Conservation (phyloP, 2,329 filamentous ascomycete genomes). For the Curvularia eragrostidis region DNA sequence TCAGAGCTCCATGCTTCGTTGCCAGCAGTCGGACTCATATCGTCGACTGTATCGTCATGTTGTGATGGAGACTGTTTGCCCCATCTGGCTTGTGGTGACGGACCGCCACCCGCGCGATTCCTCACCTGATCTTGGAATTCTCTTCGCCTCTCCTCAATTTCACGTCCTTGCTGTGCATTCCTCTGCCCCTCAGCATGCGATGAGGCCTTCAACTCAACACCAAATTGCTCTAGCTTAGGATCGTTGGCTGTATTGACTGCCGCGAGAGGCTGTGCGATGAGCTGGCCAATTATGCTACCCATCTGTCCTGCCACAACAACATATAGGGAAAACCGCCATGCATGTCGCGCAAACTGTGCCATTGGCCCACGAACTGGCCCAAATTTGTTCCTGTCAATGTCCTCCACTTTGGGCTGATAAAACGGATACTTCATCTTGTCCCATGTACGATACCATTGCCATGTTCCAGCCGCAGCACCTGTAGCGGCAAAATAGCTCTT, state of each 20-base stretch:
- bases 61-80: conserved; percentile 23
- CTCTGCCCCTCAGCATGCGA: conserved; percentile 21
- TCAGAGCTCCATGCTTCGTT: conserved; percentile 43
- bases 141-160: conserved; percentile 29
- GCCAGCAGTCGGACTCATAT: conserved; percentile 53
- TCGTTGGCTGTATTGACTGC: conserved; percentile 48
- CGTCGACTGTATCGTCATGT: conserved; percentile 45
- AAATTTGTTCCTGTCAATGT: conserved; percentile 51
- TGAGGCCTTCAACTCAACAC: conserved; percentile 42
- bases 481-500: conserved; percentile 50
- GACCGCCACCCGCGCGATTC: conserved; percentile 38
- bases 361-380: conserved; percentile 41
- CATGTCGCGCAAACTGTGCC: conserved; percentile 40
- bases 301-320: conserved; percentile 36
- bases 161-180: conserved; percentile 21
- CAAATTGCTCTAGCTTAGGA: conserved; percentile 51
- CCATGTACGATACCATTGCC: conserved; percentile 46
- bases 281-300: conserved; percentile 45
- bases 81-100: conserved; percentile 47
- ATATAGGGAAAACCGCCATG: conserved; percentile 39
- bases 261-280: conserved; percentile 43
- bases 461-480: conserved; percentile 42
- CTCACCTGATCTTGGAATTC: conserved; percentile 31
- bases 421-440: conserved; percentile 52
- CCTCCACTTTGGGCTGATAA: conserved; percentile 49